Evolutionary conservation across 2,329 filamentous ascomycete species (phyloP).

Genomic region (Hypocrella siamensis): DNA sequence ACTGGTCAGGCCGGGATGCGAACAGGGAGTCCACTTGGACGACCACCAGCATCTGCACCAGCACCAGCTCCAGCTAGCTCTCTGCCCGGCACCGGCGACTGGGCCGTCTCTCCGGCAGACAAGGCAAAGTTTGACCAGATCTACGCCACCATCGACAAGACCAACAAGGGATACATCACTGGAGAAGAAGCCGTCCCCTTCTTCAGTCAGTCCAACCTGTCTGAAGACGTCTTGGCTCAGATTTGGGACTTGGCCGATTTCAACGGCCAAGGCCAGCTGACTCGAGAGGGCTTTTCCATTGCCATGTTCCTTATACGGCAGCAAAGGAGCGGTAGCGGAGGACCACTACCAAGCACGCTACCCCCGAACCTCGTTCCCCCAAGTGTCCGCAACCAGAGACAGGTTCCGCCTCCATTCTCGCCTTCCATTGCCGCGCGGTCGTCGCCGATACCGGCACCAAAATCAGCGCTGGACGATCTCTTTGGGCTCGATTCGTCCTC

Average conservation of each 20-base stretch:
- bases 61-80: conserved; percentile 29
- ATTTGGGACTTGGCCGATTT: conserved; percentile 98
- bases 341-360: conserved; percentile 56
- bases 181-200: conserved; percentile 92
- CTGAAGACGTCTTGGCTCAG: conserved; percentile 77
- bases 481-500: conserved; percentile 65
- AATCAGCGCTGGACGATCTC: conserved; percentile 81
- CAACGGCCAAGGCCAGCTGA: conserved; percentile 74
- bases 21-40: conserved; percentile 41
- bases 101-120: conserved; percentile 70
- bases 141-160: conserved; percentile 70
- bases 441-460: conserved; percentile 35
- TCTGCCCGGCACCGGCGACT: conserved; percentile 42
- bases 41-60: too few species aligned
- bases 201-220: conserved; percentile 79
- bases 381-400: conserved; percentile 51
- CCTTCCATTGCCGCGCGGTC: conserved; percentile 31
- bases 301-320: conserved; percentile 95
- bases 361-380: conserved; percentile 75
- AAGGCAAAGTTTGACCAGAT: conserved; percentile 80
- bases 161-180: conserved; percentile 67
- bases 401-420: conserved; percentile 7
- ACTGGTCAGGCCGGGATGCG: conserved; percentile 53
- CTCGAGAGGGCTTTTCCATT: conserved; percentile 83
- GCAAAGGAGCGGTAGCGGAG: conserved; percentile 55